Base-by-base conservation (phyloP, 345 rosid genomes). In the Lumnitzera racemosa region DNA sequence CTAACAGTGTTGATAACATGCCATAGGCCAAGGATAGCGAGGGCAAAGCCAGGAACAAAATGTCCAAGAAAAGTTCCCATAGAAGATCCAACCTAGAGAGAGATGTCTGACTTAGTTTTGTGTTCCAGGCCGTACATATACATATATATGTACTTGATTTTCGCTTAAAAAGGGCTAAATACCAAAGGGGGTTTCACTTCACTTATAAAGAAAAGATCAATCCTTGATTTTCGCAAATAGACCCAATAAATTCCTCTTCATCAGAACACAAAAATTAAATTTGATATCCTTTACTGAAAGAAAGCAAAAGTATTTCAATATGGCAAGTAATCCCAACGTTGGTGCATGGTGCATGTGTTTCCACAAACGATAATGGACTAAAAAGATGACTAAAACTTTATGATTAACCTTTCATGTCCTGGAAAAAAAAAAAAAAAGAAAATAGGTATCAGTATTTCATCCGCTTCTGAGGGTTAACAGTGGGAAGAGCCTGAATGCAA, bases 41-140 rank as follows among this genome's bases (percentile, higher is more conserved):
- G 76, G 55, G 79, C 81, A 51, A 87, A 78, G 61, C 90, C 95
- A 10, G 92, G 95, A 11, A 83, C 77, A 11, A 89, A 56, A 59
- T 89, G 98, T 52, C 85, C 95, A 15, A 79, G 16, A 71, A 91
- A 87, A 12, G 86, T 85, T 4, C 92, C 95, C 90, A 81, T 87
- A 57, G 48, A 53, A 61, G 56, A 61, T 29, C 7, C 36, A 29
- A 36, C 2, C 46, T 24, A 58, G 63, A 70, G 46, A 57, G 53
- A 24, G 53, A 23, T 61, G 56, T 13, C 57, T 57, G 54, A 50
- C 49, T 48, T 56, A 20, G 51, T 51, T 65, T 65, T 52, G 47
- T 53, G 61, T 59, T 53, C 15, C 56, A 24, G 36, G 53, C 11
- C 47, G 47, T 57, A 46, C 47, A 65, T 46, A 55, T 47, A 29